phyloP scores from a whole-genome alignment of 139 green algal genomes.

The Microglena sp. region DNA sequence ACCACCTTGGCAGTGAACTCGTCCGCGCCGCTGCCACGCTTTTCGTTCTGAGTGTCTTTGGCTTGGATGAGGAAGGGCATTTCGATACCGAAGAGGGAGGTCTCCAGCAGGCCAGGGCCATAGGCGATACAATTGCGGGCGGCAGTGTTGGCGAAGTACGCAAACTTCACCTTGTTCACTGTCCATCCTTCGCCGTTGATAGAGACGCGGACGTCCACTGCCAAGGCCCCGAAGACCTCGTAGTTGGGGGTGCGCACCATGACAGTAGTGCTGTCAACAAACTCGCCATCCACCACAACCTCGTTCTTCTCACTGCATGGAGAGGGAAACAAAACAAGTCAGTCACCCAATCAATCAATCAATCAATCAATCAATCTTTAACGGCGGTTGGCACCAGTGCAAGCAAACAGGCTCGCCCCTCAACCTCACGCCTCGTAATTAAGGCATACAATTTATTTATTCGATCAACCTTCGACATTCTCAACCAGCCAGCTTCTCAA shows the following conservation, averaged over 20 bases:
- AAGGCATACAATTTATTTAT: too few relatives aligned
- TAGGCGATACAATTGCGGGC: slow-evolving; percentile 70
- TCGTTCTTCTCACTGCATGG: slow-evolving; percentile 47
- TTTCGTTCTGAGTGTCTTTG: slow-evolving; percentile 44
- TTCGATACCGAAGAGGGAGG: slow-evolving; percentile 52
- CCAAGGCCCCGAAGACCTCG: slow-evolving; percentile 64
- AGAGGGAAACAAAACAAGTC: background rate
- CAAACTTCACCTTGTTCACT: slow-evolving; percentile 73
- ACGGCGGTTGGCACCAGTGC: too few relatives aligned
- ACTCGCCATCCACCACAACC: slow-evolving; percentile 51
- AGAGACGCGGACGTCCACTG: slow-evolving; percentile 54
- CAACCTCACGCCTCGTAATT: too few relatives aligned
- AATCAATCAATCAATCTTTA: too few relatives aligned
- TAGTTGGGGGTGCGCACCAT: slow-evolving; percentile 68
- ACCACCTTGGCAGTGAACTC: slow-evolving; percentile 50
- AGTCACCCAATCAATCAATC: too few relatives aligned
- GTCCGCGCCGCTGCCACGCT: slow-evolving; percentile 64
- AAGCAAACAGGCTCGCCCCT: too few relatives aligned
- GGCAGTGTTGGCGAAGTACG: slow-evolving; percentile 80
- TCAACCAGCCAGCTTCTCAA: too few relatives aligned
- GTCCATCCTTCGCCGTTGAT: slow-evolving; percentile 77
- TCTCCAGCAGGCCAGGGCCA: slow-evolving; percentile 60
- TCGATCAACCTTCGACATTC: too few relatives aligned
- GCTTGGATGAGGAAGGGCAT: slow-evolving; percentile 72
- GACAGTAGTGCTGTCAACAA: slow-evolving; percentile 53